Evolutionary conservation across 2,329 filamentous ascomycete species (phyloP).

Genomic region (Nemania sp.): DNA sequence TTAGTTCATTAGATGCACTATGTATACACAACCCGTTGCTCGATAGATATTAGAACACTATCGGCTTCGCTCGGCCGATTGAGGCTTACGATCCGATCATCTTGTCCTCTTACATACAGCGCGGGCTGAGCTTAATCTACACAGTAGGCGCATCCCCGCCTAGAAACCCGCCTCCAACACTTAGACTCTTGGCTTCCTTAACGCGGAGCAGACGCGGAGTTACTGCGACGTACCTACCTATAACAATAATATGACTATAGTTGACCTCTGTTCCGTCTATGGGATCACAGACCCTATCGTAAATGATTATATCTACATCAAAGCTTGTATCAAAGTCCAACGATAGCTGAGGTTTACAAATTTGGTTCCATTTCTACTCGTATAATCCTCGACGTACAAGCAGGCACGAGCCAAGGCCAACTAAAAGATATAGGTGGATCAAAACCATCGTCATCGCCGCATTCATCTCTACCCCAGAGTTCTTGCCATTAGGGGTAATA

Average conservation of each 20-base stretch:
- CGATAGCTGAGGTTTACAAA: background rate
- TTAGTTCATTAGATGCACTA: conserved; percentile 3
- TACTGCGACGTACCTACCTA: background rate
- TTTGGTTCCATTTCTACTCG: conserved; percentile 5
- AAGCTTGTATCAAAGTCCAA: background rate
- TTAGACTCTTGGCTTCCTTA: conserved; percentile 21
- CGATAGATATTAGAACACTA: conserved; percentile 10
- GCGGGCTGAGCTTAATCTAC: conserved; percentile 14
- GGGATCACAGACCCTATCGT: conserved; percentile 5
- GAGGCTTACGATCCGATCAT: conserved; percentile 16
- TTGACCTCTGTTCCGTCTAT: conserved; percentile 4
- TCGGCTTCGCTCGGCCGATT: conserved; percentile 16
- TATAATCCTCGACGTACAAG: conserved; percentile 11
- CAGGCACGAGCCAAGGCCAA: conserved; percentile 18
- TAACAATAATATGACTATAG: background rate
- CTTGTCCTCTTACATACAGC: conserved; percentile 4
- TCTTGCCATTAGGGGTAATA: conserved; percentile 2
- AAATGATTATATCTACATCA: background rate
- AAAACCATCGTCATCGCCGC: conserved; percentile 8
- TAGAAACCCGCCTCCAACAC: conserved; percentile 14
- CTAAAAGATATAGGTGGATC: conserved; percentile 12
- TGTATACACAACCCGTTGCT: conserved; percentile 2
- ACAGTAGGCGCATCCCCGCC: conserved; percentile 16
- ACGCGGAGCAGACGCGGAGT: conserved; percentile 14
- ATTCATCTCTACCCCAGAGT: conserved; percentile 22